A percentile compares a stretch with the other conserved stretches of the same genome.
Evolutionary conservation across 805 yeast species (phyloP).

Genomic region (Jamesozyma spencerorum): DNA sequence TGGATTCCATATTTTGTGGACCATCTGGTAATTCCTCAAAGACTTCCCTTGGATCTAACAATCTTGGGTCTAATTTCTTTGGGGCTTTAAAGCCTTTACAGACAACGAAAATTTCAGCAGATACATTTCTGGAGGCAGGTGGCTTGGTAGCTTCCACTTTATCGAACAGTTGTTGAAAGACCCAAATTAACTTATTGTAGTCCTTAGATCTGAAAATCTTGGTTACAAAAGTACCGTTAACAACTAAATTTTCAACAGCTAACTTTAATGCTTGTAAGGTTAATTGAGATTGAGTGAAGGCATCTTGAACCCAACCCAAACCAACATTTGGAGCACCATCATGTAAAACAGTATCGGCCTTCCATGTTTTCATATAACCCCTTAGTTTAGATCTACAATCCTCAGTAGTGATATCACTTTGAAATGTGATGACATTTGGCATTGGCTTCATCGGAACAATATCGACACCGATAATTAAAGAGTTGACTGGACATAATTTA

Average conservation of each 20-base stretch:
- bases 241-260: slow-evolving; percentile 84
- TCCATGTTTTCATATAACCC: slow-evolving; percentile 97
- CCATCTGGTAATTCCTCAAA: slow-evolving; percentile 83
- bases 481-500: slow-evolving; percentile 82
- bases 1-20: slow-evolving; percentile 75
- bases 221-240: slow-evolving; percentile 93
- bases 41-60: slow-evolving; percentile 85
- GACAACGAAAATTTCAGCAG: slow-evolving; percentile 97
- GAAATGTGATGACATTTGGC: slow-evolving; percentile 90
- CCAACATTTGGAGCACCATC: slow-evolving; percentile 99
- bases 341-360: slow-evolving; percentile 94
- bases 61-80: slow-evolving; percentile 83
- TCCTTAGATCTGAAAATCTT: slow-evolving; percentile 98
- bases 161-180: slow-evolving; percentile 88
- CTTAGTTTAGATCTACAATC: slow-evolving; percentile 91
- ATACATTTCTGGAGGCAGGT: slow-evolving; percentile 96
- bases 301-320: slow-evolving; percentile 99
- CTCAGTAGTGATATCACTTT: slow-evolving; percentile 95
- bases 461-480: slow-evolving; percentile 96
- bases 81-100: slow-evolving; percentile 96
- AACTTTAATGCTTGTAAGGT: slow-evolving; percentile 87
- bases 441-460: slow-evolving; percentile 94
- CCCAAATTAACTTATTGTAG: slow-evolving; percentile 95
- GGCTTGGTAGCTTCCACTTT: slow-evolving; percentile 98
- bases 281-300: slow-evolving; percentile 93